These are phyloP conservation scores for Choiromyces venosus DNA, from an alignment of 495 filamentous ascomycete species.

Conservation along the genomic window DNA sequence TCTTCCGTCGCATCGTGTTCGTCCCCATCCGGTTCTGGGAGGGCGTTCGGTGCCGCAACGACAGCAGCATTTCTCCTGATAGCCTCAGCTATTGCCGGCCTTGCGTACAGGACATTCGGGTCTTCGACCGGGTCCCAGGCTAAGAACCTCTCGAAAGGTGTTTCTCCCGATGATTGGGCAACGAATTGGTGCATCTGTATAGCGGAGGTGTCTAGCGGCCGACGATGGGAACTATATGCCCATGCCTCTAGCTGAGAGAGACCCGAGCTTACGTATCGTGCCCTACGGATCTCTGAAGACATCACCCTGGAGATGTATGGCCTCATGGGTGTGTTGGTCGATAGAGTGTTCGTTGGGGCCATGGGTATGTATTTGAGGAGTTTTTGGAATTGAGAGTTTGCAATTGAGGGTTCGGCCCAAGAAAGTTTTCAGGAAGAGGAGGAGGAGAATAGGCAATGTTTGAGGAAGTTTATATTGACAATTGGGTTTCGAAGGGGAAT, in stretches of 20 bases:
- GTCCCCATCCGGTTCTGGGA: neutral
- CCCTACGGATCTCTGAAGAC: neutral
- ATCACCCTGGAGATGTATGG: conserved; percentile 3
- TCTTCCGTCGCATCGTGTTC: neutral
- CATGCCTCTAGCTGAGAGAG: conserved; percentile 13
- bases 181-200: conserved; percentile 14
- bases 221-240: neutral
- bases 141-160: conserved; percentile 20
- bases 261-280: conserved; percentile 3
- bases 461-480: neutral
- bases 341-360: neutral
- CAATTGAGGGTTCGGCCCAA: neutral
- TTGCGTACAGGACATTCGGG: conserved; percentile 25
- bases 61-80: neutral
- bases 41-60: neutral
- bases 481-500: neutral
- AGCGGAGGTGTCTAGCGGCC: conserved; percentile 6
- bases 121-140: conserved; percentile 26
- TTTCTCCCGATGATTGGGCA: conserved; percentile 23
- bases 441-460: neutral
- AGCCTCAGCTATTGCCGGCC: conserved; percentile 19
- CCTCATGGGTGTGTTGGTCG: neutral
- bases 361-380: neutral
- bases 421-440: neutral
- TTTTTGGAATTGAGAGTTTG: neutral